Evolutionary conservation across 1,284 basidiomycete species (phyloP).

Genomic region (Violaceomyces palustris): DNA sequence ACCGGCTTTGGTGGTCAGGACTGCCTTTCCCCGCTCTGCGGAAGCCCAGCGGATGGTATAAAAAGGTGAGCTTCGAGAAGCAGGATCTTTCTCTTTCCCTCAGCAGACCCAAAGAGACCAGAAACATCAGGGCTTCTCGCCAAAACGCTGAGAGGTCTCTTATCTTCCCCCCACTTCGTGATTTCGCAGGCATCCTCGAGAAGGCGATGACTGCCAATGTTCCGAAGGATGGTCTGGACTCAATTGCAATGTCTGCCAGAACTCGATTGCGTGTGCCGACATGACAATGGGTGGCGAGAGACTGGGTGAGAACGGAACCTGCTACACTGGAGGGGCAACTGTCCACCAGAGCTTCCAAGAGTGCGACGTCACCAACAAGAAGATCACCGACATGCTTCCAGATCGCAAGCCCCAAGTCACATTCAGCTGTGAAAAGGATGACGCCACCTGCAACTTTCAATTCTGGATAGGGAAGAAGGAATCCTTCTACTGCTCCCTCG

Average conservation of each 20-base stretch:
- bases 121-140: no score
- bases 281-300: slow-evolving; percentile 33
- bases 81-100: no score
- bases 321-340: slow-evolving; percentile 84
- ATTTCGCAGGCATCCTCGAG: no score
- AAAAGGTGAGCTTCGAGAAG: slow-evolving; percentile 61
- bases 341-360: slow-evolving; percentile 91
- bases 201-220: slow-evolving; percentile 64
- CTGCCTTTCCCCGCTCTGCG: slow-evolving; percentile 71
- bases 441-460: slow-evolving; percentile 37
- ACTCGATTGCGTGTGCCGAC: slow-evolving; percentile 22
- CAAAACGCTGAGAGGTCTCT: no score
- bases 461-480: slow-evolving; percentile 94
- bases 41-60: slow-evolving; percentile 81
- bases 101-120: no score
- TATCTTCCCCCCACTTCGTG: no score
- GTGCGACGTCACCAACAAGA: slow-evolving; percentile 88
- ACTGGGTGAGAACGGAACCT: slow-evolving; percentile 70
- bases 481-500: slow-evolving; percentile 88
- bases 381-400: slow-evolving; percentile 82
- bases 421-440: slow-evolving; percentile 58
- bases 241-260: slow-evolving; percentile 62
- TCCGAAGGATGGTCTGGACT: slow-evolving; percentile 90
- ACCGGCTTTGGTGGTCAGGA: slow-evolving; percentile 86
- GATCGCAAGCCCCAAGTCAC: slow-evolving; percentile 87